A percentile compares a stretch with the other conserved stretches of the same genome.
Evolutionary conservation across 2,329 filamentous ascomycete genomes (phyloP).

Genomic region (Penicillium sp.): DNA sequence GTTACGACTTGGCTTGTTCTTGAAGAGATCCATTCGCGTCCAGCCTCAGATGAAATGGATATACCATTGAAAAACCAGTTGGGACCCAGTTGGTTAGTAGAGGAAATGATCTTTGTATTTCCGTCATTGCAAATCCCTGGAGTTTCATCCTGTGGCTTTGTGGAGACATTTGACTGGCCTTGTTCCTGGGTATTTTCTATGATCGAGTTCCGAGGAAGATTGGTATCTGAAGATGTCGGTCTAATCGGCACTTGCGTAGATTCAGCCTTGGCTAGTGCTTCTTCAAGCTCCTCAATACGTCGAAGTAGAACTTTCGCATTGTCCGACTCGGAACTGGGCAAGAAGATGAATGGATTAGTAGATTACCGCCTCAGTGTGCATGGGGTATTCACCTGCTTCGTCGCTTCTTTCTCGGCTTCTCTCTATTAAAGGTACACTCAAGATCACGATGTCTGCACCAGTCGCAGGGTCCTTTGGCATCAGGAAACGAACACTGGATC

Average conservation of each 20-base stretch:
- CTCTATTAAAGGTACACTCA: conserved; percentile 16
- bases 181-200: background rate
- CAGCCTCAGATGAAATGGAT: conserved; percentile 13
- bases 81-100: conserved; percentile 11
- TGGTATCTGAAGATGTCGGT: background rate
- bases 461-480: conserved; percentile 12
- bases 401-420: conserved; percentile 11
- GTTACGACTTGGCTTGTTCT: conserved; percentile 12
- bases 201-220: background rate
- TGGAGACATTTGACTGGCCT: background rate
- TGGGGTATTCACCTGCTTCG: conserved; percentile 5
- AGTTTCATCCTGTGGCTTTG: no score
- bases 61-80: conserved; percentile 20
- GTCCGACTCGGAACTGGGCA: background rate
- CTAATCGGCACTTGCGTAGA: background rate
- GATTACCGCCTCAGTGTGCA: no score
- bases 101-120: background rate
- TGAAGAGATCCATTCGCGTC: conserved; percentile 13
- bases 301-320: conserved; percentile 9
- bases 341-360: background rate
- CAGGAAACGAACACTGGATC: conserved; percentile 12
- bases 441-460: conserved; percentile 12
- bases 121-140: no score
- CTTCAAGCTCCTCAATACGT: conserved; percentile 13
- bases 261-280: conserved; percentile 1